Evolutionary conservation across 169 alveolate genomes (phyloP).

Genomic region (Cryptosporidium tyzzeri): DNA sequence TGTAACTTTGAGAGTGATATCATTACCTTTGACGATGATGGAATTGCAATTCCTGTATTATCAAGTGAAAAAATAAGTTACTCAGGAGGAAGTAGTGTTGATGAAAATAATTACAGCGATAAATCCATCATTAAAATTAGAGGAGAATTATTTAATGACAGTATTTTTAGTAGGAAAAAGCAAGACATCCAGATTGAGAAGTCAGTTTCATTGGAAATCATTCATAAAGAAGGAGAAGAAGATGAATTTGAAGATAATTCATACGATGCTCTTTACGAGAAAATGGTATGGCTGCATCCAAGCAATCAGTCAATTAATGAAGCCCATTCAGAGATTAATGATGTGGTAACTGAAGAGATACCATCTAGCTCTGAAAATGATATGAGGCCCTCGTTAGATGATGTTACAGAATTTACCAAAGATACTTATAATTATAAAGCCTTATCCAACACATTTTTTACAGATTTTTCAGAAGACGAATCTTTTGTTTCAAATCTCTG

Average conservation of each 20-base stretch:
- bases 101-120: not conserved
- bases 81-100: not conserved
- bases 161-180: conserved; percentile 21
- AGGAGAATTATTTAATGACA: conserved; percentile 35
- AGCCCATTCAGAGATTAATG: not conserved
- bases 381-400: not conserved
- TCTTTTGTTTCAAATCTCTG: conserved; percentile 24
- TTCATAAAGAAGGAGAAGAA: conserved; percentile 16
- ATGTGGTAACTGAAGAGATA: not conserved
- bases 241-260: conserved; percentile 31
- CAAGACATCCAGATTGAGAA: conserved; percentile 63
- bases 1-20: conserved; percentile 70
- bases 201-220: conserved; percentile 45
- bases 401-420: not conserved
- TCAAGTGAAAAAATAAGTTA: conserved; percentile 68
- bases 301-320: conserved; percentile 1
- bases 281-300: conserved; percentile 41
- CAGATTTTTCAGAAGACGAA: conserved; percentile 2
- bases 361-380: conserved; percentile 6
- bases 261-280: conserved; percentile 45
- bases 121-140: conserved; percentile 50
- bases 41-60: conserved; percentile 62
- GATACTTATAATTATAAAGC: not conserved
- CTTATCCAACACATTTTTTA: not conserved
- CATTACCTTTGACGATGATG: conserved; percentile 73